Evolutionary conservation across 2,329 filamentous ascomycete genomes (phyloP).

Genomic region (Monosporascus cannonballus): DNA sequence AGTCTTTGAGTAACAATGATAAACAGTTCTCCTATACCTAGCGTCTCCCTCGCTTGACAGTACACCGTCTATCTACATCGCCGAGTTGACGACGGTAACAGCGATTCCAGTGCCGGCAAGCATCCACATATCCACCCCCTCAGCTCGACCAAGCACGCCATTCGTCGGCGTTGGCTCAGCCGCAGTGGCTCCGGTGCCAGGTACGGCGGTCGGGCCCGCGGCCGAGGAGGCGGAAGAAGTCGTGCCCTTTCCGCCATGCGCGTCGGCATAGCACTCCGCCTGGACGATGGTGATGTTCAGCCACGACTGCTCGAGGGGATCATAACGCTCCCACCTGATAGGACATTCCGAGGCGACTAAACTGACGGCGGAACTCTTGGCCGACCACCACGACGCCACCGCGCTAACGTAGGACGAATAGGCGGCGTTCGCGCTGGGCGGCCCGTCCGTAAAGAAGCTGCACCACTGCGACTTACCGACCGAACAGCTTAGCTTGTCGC

Average conservation of each 20-base stretch:
- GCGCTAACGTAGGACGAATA: conserved; percentile 4
- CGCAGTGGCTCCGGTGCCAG: too few species aligned
- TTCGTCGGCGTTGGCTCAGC: too few species aligned
- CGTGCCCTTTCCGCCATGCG: background rate
- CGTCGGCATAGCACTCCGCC: conserved; percentile 1
- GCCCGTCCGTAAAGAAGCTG: conserved; percentile 4
- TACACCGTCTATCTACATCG: too few species aligned
- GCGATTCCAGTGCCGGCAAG: too few species aligned
- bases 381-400: conserved; percentile 3
- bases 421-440: background rate
- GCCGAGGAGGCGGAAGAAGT: too few species aligned
- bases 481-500: background rate
- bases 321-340: background rate
- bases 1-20: too few species aligned
- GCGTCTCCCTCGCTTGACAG: too few species aligned
- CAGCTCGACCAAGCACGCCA: too few species aligned
- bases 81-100: too few species aligned
- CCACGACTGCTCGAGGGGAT: background rate
- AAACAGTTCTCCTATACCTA: too few species aligned
- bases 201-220: too few species aligned
- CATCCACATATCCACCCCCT: too few species aligned
- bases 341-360: conserved; percentile 3
- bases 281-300: conserved; percentile 3
- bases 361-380: background rate
- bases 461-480: conserved; percentile 3